Conservation (phyloP, 2,329 filamentous ascomycete species). For the Cladosporium phlei region DNA sequence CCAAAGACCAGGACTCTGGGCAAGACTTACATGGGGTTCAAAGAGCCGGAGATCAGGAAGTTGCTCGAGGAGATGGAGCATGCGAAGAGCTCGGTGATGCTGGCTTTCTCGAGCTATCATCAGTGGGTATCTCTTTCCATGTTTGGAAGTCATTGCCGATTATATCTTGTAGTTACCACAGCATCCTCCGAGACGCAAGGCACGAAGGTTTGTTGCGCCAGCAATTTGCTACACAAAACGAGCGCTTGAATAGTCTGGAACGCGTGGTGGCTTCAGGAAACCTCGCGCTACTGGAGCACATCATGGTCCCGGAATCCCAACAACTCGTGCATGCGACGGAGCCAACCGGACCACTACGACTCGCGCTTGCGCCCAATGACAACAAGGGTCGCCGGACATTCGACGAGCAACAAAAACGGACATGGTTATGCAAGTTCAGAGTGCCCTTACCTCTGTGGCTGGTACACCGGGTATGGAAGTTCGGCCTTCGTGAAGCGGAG, state of each 20-base stretch:
- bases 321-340: not conserved
- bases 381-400: too few relatives aligned
- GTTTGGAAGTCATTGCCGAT: too few relatives aligned
- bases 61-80: constrained; percentile 12
- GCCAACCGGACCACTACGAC: not conserved
- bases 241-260: not conserved
- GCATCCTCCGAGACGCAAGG: not conserved
- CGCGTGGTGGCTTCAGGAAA: not conserved
- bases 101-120: constrained; percentile 4
- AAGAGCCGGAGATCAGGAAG: constrained; percentile 10
- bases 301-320: not conserved
- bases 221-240: not conserved
- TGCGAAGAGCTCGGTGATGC: constrained; percentile 10
- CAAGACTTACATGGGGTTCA: constrained; percentile 7
- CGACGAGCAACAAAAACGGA: not conserved
- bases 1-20: not conserved
- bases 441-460: not conserved
- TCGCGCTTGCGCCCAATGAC: too few relatives aligned
- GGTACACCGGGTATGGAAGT: not conserved
- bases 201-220: not conserved
- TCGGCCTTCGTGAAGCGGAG: not conserved
- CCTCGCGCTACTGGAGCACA: not conserved
- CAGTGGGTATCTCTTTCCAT: not conserved
- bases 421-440: not conserved
- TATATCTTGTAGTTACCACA: not conserved